Percentiles rank a stretch among this genome's conserved stretches.
Evolutionary conservation across 768 basidiomycete species (phyloP).

Genomic region (Suillus americanus): DNA sequence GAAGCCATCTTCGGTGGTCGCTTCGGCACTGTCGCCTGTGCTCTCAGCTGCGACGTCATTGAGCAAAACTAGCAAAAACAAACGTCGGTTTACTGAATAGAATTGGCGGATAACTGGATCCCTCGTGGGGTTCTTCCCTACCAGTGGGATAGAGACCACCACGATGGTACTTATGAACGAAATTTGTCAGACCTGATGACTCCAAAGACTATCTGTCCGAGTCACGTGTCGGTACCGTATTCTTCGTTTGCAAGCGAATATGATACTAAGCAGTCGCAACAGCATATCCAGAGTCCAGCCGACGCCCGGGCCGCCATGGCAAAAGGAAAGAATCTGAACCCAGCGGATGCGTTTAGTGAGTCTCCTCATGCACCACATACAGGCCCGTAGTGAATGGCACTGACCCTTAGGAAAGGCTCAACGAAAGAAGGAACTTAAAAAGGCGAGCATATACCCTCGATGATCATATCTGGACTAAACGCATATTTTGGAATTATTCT

Average conservation of each 20-base stretch:
- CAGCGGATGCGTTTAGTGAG: constrained; percentile 91
- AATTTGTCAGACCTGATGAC: constrained; percentile 15
- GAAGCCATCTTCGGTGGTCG: constrained; percentile 69
- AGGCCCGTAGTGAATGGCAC: constrained; percentile 4
- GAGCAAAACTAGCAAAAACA: constrained; percentile 16
- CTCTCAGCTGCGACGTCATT: constrained; percentile 30
- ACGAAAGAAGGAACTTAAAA: constrained; percentile 93
- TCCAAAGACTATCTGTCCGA: constrained; percentile 11
- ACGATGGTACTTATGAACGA: constrained; percentile 6
- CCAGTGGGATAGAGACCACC: constrained; percentile 42
- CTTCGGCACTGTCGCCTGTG: constrained; percentile 43
- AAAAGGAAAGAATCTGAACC: constrained; percentile 85
- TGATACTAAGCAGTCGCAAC: background rate
- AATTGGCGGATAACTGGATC: constrained; percentile 9
- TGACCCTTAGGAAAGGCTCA: constrained; percentile 75
- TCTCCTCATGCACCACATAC: constrained; percentile 17
- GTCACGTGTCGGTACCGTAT: constrained; percentile 26
- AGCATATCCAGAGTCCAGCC: background rate
- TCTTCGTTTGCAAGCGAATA: background rate
- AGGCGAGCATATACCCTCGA: constrained; percentile 50
- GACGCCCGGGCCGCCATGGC: constrained; percentile 59
- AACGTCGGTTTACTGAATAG: background rate
- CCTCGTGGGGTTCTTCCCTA: constrained; percentile 45
- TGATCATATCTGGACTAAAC: constrained; percentile 12
- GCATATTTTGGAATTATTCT: constrained; percentile 11